Conservation (phyloP, 2,329 filamentous ascomycete genomes). For the Tricladium varicosporioides region DNA sequence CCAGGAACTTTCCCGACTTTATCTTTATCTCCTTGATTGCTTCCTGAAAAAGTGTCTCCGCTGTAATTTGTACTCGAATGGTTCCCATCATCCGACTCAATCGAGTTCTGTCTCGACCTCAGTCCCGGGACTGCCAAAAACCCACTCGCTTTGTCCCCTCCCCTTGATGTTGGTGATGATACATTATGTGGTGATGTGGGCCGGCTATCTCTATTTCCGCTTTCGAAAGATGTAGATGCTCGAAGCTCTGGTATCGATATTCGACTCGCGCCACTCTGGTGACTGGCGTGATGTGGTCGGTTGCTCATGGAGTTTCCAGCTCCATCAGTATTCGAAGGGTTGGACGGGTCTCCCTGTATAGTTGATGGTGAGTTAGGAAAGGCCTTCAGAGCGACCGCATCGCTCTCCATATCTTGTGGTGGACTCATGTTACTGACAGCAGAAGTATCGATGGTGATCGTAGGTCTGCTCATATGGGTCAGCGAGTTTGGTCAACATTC, state of each 20-base stretch:
- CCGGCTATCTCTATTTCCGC: slow-evolving; percentile 56
- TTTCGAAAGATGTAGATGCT: slow-evolving; percentile 56
- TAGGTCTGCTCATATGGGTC: slow-evolving; percentile 37
- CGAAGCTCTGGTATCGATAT: slow-evolving; percentile 45
- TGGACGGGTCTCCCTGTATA: slow-evolving; percentile 33
- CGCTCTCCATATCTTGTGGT: slow-evolving; percentile 32
- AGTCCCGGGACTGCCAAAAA: slow-evolving; percentile 62
- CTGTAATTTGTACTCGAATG: slow-evolving; percentile 42
- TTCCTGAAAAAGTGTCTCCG: slow-evolving; percentile 42
- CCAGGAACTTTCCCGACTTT: slow-evolving; percentile 37
- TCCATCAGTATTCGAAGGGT: slow-evolving; percentile 35
- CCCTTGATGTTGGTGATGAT: slow-evolving; percentile 57
- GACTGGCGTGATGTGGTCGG: slow-evolving; percentile 23
- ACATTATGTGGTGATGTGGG: slow-evolving; percentile 68
- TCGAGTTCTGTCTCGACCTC: slow-evolving; percentile 62
- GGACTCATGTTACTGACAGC: slow-evolving; percentile 41
- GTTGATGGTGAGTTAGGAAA: slow-evolving; percentile 37
- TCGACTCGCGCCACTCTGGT: slow-evolving; percentile 28
- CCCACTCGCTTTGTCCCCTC: slow-evolving; percentile 46
- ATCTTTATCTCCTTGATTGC: slow-evolving; percentile 40
- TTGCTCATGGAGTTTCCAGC: slow-evolving; percentile 14
- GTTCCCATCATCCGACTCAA: slow-evolving; percentile 59
- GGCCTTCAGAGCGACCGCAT: slow-evolving; percentile 35
- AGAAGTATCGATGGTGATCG: slow-evolving; percentile 56
- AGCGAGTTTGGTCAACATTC: background rate